Evolutionary conservation across 2,329 filamentous ascomycete genomes (phyloP), one percentile per base, ranked within the genome.

Genomic region (Talaromyces sp.): DNA sequence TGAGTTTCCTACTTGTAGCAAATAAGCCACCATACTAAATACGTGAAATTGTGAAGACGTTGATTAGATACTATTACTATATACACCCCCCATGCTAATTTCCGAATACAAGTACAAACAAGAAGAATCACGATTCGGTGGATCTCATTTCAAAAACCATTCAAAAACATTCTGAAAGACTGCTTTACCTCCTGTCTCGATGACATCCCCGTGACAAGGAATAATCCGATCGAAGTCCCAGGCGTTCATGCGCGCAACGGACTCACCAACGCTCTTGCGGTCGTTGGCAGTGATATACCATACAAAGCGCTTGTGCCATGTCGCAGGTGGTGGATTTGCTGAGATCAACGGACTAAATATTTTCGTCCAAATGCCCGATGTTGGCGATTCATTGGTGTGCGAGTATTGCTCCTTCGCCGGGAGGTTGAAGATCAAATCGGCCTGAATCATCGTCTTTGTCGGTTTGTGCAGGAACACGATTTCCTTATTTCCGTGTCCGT

Each of bases 181-280:
- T 10, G 83, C 83, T 81, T 96, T 96, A 9, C 85, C 92, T 3
- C 82, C 84, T 1, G 73, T 83, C 74, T 95, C 89, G 66, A 98
- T 87, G 16, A 90, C 88, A 78, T 99, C 95, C 8, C 95, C 95
- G 76, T 99, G 95, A 74, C 94, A 98, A 0, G 94, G 92, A 63
- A 99, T 87, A 57, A 98, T 82, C 44, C 87, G 87, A 66, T 89
- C 85, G 73, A 97, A 96, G 62, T 94, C 89, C 94, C 94, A 99
- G 60, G 76, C 73, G 59, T 87, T 81, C 65, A 98, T 94, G 63
- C 83, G 82, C 67, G 76, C 78, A 47, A 92, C 78, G 67, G 89
- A 92, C 65, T 86, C 81, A 65, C 87, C 87, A 75, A 92, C 96
- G 14, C 85, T 87, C 5, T 76, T 66, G 33, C 90, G 81, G 75